Conservation (phyloP, 306 rosid genomes). For the Acmispon strigosus region DNA sequence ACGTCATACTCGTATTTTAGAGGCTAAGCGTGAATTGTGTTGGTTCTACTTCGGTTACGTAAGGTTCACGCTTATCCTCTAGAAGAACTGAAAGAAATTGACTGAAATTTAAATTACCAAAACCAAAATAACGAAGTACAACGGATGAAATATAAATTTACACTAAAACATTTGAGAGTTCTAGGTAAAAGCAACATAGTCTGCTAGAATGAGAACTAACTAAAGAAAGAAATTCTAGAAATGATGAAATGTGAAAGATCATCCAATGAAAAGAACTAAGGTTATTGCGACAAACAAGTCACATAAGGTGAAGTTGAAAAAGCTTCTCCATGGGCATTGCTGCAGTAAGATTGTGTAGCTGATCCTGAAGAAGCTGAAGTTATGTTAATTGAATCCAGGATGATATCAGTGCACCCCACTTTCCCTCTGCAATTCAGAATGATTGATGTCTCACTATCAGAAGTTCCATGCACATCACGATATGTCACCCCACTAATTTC, state of each 20-base stretch:
- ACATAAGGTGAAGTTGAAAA: conserved; percentile 8
- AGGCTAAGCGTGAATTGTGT: too few species aligned
- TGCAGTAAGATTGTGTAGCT: neutral
- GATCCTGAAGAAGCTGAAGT: neutral
- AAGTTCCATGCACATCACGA: conserved; percentile 11
- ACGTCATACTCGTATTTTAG: too few species aligned
- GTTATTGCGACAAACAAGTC: neutral
- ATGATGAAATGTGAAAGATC: neutral
- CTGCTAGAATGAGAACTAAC: neutral
- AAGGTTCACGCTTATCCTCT: too few species aligned
- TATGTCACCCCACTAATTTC: neutral
- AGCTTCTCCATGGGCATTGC: conserved; percentile 6
- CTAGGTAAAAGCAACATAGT: neutral
- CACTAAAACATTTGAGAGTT: neutral
- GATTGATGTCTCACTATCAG: neutral
- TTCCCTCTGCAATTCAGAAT: neutral
- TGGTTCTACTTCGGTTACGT: too few species aligned
- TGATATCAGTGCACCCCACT: neutral
- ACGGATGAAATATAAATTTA: too few species aligned
- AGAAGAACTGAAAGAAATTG: too few species aligned
- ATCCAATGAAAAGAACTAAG: neutral
- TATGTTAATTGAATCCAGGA: conserved; percentile 10
- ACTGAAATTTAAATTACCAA: too few species aligned
- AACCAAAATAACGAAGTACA: too few species aligned
- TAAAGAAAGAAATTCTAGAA: neutral